Evolutionary conservation across 495 filamentous ascomycete genomes (phyloP).

Genomic region (Glutinoglossum americanum): DNA sequence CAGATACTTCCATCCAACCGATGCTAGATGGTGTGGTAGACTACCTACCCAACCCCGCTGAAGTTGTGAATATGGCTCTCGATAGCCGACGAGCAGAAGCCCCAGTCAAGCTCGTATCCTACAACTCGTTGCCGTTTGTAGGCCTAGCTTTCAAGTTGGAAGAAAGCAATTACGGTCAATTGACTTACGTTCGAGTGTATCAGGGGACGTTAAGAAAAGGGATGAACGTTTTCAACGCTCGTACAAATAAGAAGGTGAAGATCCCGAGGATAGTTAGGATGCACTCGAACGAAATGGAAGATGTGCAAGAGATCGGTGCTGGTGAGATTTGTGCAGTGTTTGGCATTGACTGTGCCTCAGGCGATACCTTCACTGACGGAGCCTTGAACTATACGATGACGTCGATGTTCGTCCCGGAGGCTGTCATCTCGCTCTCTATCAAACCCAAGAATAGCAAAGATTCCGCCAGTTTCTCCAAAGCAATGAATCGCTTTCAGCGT

Average conservation of each 20-base stretch:
- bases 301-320: slow-evolving; percentile 72
- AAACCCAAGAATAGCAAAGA: slow-evolving; percentile 91
- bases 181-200: slow-evolving; percentile 98
- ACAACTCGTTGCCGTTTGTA: slow-evolving; percentile 82
- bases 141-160: slow-evolving; percentile 97
- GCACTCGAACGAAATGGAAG: slow-evolving; percentile 99
- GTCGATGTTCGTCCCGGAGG: slow-evolving; percentile 96
- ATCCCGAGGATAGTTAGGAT: slow-evolving; percentile 95
- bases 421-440: slow-evolving; percentile 94
- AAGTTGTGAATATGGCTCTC: slow-evolving; percentile 79
- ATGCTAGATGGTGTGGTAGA: slow-evolving; percentile 96
- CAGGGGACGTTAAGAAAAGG: slow-evolving; percentile 82
- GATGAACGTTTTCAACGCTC: slow-evolving; percentile 77
- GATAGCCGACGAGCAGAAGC: slow-evolving; percentile 60
- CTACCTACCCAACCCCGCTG: slow-evolving; percentile 79
- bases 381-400: slow-evolving; percentile 86
- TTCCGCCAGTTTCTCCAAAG: slow-evolving; percentile 86
- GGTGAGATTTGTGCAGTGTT: slow-evolving; percentile 98
- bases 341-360: slow-evolving; percentile 92
- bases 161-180: slow-evolving; percentile 94
- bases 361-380: slow-evolving; percentile 96
- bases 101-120: slow-evolving; percentile 68
- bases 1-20: slow-evolving; percentile 87
- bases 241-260: slow-evolving; percentile 87
- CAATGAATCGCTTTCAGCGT: slow-evolving; percentile 95